Evolutionary conservation across 139 green algal genomes (phyloP), one percentile per base, ranked within the genome.

Genomic region (Chlamydomonas asymmetrica): DNA sequence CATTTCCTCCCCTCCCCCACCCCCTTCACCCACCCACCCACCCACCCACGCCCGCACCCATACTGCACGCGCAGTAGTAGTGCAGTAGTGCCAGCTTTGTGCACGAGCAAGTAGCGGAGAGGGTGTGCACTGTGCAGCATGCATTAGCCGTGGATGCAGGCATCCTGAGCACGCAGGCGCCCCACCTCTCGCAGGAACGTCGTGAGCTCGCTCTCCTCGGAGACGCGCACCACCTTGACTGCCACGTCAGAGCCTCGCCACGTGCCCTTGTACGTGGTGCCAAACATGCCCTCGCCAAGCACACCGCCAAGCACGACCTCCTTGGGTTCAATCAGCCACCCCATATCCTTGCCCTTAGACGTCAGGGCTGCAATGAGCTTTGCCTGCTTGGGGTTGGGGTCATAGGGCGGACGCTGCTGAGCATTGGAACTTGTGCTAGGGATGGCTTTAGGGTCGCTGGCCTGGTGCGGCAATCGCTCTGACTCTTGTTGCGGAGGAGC

Each of bases 171-270:
- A n/a, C n/a, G n/a, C n/a, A 86, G 63, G 31, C 69, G 76, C 63
- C 88, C 80, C 66, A 97, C 81, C 74, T 97, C 93, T 0, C 92
- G 80, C 74, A 94, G 71, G 63, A 97, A 95, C 56, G 68, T 89
- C 37, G 87, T 76, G 25, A 89, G 85, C 77, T 93, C 86, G 35
- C 76, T 50, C 2, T 45, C 68, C 49, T 71, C 80, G 45, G 71
- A 16, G 71, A 90, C 76, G 20, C 72, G 75, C 73, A 94, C 86
- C 10, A 69, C 61, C 84, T 95, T 95, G 7, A 92, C 84, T 4
- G 92, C 81, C 43, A 91, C 88, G 23, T 85, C 56, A 4, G 82
- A 89, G 35, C 93, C 90, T 27, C 89, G 82, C 91, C 92, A 97
- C 5, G 39, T 78, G 13, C 79, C 89, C 23, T 71, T 62, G 82